Base-by-base conservation (phyloP, 495 filamentous ascomycete genomes). In the Pseudotulostoma volvatum region DNA sequence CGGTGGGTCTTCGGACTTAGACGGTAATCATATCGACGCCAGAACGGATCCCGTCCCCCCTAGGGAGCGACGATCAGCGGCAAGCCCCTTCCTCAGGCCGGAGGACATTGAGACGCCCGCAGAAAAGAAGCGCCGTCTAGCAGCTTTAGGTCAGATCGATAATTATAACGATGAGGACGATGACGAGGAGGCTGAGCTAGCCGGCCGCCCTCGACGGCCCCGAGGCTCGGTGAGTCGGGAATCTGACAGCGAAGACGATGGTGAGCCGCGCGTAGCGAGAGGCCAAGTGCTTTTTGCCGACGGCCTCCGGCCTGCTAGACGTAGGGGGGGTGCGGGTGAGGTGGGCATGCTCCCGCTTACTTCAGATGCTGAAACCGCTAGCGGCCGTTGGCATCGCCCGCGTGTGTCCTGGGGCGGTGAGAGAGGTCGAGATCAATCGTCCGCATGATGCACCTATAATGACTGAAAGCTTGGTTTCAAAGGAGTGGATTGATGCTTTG, bases 81-180 rank as follows among this genome's bases (percentile, higher is more conserved):
- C n/a, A n/a, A n/a, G n/a, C n/a, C n/a, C n/a, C n/a, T n/a, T n/a
- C n/a, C n/a, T n/a, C n/a, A n/a, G 36, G 23, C 7, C 36, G 41
- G 66, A 60, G 13, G 73, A 77, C 17, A 60, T 57, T 2, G 87
- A 93, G 56, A 93, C 84, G 3, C 74, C 81, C 0, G 87, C 85
- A 0, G 87, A 94, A 58, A 68, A 79, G 32, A 70, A 79, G 28
- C 70, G 86, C 43, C 76, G 88, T 55, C 74, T 92, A 39, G 88
- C 84, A 1, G 88, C 87, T 3, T 60, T 94, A n/a, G 85, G 84
- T 34, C 59, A 69, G 4, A 51, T 61, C n/a, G 64, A 69, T 7
- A 68, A 67, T 11, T 68, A 66, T 13, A 70, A 67, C 13, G 76
- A 79, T 34, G 75, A 71, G 31, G 70, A 74, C 9, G 79, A 83